Conservation (phyloP, 768 basidiomycete genomes). For the Leucocoprinus birnbaumii region DNA sequence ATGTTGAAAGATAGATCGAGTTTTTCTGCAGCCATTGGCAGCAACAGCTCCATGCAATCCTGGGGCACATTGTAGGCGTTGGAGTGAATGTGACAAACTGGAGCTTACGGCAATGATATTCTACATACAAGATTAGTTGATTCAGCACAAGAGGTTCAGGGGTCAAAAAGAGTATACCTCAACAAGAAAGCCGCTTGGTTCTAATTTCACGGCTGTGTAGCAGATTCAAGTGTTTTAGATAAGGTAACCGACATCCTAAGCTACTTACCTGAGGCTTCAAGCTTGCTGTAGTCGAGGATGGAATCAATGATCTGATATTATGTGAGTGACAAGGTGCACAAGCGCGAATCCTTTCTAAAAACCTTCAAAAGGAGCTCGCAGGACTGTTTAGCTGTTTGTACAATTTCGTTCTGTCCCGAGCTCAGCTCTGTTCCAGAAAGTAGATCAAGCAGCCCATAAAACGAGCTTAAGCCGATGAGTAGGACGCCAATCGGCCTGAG, state of each 20-base stretch:
- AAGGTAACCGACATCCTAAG: too few species aligned
- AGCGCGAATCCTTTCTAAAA: not conserved
- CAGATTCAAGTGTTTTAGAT: too few species aligned
- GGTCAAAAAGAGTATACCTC: conserved; percentile 37
- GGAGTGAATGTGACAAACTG: not conserved
- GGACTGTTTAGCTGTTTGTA: conserved; percentile 76
- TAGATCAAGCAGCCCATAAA: conserved; percentile 76
- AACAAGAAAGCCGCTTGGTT: conserved; percentile 61
- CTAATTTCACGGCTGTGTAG: conserved; percentile 60
- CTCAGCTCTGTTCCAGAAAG: conserved; percentile 69
- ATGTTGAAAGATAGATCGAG: conserved; percentile 74
- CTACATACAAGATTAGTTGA: conserved; percentile 22
- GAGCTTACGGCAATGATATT: conserved; percentile 62
- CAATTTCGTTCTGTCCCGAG: conserved; percentile 70
- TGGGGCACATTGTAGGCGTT: conserved; percentile 20
- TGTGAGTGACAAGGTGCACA: conserved; percentile 4
- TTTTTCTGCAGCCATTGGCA: conserved; percentile 75
- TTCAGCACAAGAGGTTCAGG: not conserved
- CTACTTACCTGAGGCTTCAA: conserved; percentile 68
- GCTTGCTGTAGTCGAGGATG: conserved; percentile 76
- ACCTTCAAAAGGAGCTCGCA: conserved; percentile 75
- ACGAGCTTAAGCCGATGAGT: conserved; percentile 44
- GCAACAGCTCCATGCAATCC: conserved; percentile 77
- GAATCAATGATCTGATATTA: conserved; percentile 71
- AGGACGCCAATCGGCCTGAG: not conserved